Percentiles rank a stretch among this genome's conserved stretches.
These are phyloP conservation scores for Termitomyces sp. DNA, from an alignment of 768 basidiomycete species.

Conservation along the genomic window DNA sequence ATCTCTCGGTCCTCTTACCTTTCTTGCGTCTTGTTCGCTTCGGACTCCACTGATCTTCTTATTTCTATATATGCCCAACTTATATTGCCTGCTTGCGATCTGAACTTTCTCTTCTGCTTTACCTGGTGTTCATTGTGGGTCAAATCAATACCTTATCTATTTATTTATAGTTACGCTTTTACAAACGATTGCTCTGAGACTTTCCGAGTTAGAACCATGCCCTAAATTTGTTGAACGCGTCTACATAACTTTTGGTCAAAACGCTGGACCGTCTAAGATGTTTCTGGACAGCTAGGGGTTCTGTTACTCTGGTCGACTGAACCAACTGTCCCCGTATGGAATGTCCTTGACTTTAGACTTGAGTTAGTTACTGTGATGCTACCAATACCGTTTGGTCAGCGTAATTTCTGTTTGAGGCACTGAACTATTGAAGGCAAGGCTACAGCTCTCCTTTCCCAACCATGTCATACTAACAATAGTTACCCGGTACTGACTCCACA, in stretches of 20 bases:
- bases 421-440: too few species aligned
- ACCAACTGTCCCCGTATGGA: not conserved
- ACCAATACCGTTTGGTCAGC: not conserved
- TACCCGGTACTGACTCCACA: not conserved
- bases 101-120: not conserved
- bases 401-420: too few species aligned
- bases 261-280: not conserved
- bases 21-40: not conserved
- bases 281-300: not conserved
- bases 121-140: conserved; percentile 1
- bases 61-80: not conserved
- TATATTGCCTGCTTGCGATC: conserved; percentile 8
- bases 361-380: too few species aligned
- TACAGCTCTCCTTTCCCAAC: too few species aligned
- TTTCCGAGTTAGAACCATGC: not conserved
- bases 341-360: not conserved
- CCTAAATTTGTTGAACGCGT: not conserved
- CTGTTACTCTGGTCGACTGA: not conserved
- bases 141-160: conserved; percentile 9
- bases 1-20: not conserved
- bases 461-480: too few species aligned
- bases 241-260: not conserved
- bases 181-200: not conserved
- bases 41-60: not conserved
- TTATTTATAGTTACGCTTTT: conserved; percentile 1